Percentiles rank a stretch among this genome's conserved stretches.
Conservation (phyloP, 208 protist species). For the Leishmania braziliensis region DNA sequence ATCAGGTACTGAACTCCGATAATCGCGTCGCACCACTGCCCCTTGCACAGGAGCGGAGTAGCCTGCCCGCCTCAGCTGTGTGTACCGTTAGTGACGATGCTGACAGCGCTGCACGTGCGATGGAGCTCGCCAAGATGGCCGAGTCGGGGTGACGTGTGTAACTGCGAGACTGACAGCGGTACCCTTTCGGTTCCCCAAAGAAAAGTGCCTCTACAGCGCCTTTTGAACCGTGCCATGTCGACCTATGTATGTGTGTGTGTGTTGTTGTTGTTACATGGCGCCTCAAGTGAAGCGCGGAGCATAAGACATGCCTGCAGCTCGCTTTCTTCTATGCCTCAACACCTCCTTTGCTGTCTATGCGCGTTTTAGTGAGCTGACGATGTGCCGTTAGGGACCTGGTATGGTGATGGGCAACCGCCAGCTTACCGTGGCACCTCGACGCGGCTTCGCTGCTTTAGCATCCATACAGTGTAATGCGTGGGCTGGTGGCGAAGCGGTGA, state of each 20-base stretch:
- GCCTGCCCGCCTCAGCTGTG: neutral
- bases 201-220: neutral
- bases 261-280: neutral
- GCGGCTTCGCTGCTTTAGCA: neutral
- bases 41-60: neutral
- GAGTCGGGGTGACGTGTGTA: neutral
- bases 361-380: neutral
- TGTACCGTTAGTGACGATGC: neutral
- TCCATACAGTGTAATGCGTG: neutral
- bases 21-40: neutral
- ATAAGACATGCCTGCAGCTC: neutral
- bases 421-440: neutral
- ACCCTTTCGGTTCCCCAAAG: neutral
- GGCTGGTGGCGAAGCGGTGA: neutral
- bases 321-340: too few relatives aligned
- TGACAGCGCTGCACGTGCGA: constrained; percentile 8
- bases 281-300: neutral
- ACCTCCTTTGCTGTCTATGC: neutral
- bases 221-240: neutral
- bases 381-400: neutral
- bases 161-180: neutral
- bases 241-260: neutral
- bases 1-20: constrained; percentile 21
- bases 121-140: constrained; percentile 24
- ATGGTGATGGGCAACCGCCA: neutral